These are phyloP conservation scores for Yamadazyma jaroonii DNA, from an alignment of 1,139 yeast species.

Conservation along the genomic window DNA sequence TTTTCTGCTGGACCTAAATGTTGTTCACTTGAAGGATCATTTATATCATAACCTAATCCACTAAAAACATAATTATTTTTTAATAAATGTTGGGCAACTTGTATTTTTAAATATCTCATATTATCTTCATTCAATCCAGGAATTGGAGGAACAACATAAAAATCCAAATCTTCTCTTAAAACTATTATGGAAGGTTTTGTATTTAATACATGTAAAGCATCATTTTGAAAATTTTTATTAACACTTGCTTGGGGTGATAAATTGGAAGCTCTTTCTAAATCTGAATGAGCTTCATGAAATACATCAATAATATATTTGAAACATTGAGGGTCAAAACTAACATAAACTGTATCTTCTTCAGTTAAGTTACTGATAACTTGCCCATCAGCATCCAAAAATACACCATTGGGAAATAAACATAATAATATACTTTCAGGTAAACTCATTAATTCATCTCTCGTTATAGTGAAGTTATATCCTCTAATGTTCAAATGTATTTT, in stretches of 20 bases:
- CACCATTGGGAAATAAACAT: slow-evolving; percentile 88
- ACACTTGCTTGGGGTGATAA: slow-evolving; percentile 23
- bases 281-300: slow-evolving; percentile 50
- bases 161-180: slow-evolving; percentile 90
- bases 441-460: slow-evolving; percentile 86
- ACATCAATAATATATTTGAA: slow-evolving; percentile 76
- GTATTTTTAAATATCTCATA: slow-evolving; percentile 64
- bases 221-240: slow-evolving; percentile 20
- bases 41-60: slow-evolving; percentile 55
- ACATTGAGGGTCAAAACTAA: slow-evolving; percentile 83
- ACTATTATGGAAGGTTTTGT: slow-evolving; percentile 91
- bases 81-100: slow-evolving; percentile 57
- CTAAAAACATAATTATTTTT: slow-evolving; percentile 63
- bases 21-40: slow-evolving; percentile 25
- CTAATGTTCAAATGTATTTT: slow-evolving; percentile 66
- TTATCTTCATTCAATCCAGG: slow-evolving; percentile 47
- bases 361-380: slow-evolving; percentile 74
- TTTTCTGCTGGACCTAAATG: slow-evolving; percentile 88
- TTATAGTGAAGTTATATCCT: slow-evolving; percentile 62
- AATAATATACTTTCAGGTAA: slow-evolving; percentile 86
- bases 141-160: slow-evolving; percentile 80
- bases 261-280: slow-evolving; percentile 27
- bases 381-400: slow-evolving; percentile 71
- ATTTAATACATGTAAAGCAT: slow-evolving; percentile 51
- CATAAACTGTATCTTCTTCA: slow-evolving; percentile 72